Conservation (phyloP, 2,329 filamentous ascomycete species). For the Mycosphaerelloides madeirae region DNA sequence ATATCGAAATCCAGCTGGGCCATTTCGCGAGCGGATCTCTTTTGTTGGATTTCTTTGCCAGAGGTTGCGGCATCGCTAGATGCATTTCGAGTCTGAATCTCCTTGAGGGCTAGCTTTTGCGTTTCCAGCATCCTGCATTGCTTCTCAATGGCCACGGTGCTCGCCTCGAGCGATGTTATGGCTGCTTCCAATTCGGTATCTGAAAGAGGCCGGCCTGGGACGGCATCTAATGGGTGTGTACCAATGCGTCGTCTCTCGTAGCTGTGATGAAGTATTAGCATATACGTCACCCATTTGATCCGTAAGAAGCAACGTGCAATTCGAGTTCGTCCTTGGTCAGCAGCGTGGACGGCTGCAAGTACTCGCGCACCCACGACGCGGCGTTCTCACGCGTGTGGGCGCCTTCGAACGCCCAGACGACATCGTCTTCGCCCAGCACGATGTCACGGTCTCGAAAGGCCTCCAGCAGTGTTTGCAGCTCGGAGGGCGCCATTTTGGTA, state of each 20-base stretch:
- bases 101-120: conserved; percentile 59
- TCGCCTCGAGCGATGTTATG: conserved; percentile 59
- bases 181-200: conserved; percentile 59
- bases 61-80: background rate
- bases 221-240: background rate
- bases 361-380: conserved; percentile 44
- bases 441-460: conserved; percentile 44
- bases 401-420: conserved; percentile 46
- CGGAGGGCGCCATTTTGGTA: conserved; percentile 14
- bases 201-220: conserved; percentile 43
- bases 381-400: conserved; percentile 38
- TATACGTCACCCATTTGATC: background rate
- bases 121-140: conserved; percentile 58
- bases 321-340: conserved; percentile 47
- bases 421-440: conserved; percentile 41
- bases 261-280: conserved; percentile 3
- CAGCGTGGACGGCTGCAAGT: conserved; percentile 43
- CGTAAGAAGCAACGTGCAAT: conserved; percentile 34
- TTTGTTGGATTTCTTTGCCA: conserved; percentile 13
- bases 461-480: conserved; percentile 40
- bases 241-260: conserved; percentile 29
- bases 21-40: conserved; percentile 35
- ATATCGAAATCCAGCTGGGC: conserved; percentile 39
- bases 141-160: conserved; percentile 59
- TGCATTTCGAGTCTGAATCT: conserved; percentile 43